Conservation (phyloP, 2,329 filamentous ascomycete species). For the Penicillium sp. region DNA sequence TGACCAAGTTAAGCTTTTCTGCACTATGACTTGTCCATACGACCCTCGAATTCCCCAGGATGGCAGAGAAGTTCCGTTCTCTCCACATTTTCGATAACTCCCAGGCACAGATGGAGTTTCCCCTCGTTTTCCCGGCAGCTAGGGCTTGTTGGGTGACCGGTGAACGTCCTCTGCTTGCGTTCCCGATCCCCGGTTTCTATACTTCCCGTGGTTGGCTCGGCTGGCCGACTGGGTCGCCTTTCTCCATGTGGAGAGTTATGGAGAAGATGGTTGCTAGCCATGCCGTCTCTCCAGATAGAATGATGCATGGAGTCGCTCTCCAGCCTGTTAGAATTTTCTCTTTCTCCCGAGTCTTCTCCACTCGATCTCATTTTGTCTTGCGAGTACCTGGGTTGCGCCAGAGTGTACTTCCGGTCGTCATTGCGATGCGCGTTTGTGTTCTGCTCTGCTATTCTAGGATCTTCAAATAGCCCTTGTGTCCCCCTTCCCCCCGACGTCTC, state of each 20-base stretch:
- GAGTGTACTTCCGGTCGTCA: constrained; percentile 17
- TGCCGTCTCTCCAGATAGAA: constrained; percentile 13
- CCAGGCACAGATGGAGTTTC: constrained; percentile 9
- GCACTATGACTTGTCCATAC: constrained; percentile 15
- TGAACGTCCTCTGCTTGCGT: constrained; percentile 8
- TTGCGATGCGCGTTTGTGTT: constrained; percentile 5
- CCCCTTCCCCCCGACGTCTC: constrained; percentile 9
- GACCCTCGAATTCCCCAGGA: constrained; percentile 19
- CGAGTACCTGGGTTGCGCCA: constrained; percentile 8
- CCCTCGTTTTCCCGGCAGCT: constrained; percentile 10
- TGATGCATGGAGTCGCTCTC: constrained; percentile 9
- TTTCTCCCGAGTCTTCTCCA: constrained; percentile 14
- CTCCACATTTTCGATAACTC: constrained; percentile 20
- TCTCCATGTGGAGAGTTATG: constrained; percentile 12
- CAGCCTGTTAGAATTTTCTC: constrained; percentile 14
- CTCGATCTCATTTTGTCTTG: constrained; percentile 1
- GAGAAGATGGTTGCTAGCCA: neutral
- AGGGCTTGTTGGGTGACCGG: constrained; percentile 15
- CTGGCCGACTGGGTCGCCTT: constrained; percentile 3
- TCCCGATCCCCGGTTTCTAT: constrained; percentile 1
- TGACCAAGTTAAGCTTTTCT: constrained; percentile 12
- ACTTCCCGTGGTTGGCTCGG: constrained; percentile 5
- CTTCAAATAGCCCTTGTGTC: constrained; percentile 24
- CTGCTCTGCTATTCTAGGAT: neutral
- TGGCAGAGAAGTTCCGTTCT: neutral